phyloP scores from a whole-genome alignment of 768 basidiomycete species.

The Termitomyces titanicus region DNA sequence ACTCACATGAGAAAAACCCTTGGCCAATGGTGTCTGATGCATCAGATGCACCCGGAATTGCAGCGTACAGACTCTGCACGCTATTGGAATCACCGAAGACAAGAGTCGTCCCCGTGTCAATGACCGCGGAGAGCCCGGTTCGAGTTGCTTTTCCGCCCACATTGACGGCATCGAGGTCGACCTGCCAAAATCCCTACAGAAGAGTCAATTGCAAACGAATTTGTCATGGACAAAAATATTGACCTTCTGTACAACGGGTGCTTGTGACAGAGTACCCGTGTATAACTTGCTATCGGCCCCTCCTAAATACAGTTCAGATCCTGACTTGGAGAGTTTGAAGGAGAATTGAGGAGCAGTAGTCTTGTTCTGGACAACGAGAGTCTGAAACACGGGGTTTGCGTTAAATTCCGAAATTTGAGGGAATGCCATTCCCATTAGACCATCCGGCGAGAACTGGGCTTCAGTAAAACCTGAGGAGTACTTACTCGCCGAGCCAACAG shows the following conservation, averaged over 20 bases:
- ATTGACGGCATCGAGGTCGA: constrained; percentile 25
- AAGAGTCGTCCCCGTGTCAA: constrained; percentile 43
- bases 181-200: constrained; percentile 30
- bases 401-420: constrained; percentile 30
- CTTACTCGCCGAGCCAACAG: constrained; percentile 34
- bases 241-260: constrained; percentile 28
- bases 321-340: constrained; percentile 40
- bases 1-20: constrained; percentile 28
- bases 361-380: constrained; percentile 33
- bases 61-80: constrained; percentile 25
- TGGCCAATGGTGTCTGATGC: constrained; percentile 20
- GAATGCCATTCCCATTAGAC: constrained; percentile 45
- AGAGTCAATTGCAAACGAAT: not conserved
- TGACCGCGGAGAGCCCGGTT: constrained; percentile 19
- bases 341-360: constrained; percentile 38
- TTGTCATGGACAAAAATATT: not conserved
- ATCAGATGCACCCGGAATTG: constrained; percentile 28
- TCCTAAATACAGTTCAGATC: constrained; percentile 54
- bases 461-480: constrained; percentile 31
- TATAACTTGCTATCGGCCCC: constrained; percentile 45
- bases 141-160: constrained; percentile 20
- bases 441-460: constrained; percentile 33
- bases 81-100: constrained; percentile 28
- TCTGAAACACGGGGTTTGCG: constrained; percentile 39
- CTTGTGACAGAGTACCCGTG: constrained; percentile 39